These are phyloP conservation scores for Pseudogymnoascus pannorum DNA, from an alignment of 2,329 filamentous ascomycete genomes.

Conservation along the genomic window DNA sequence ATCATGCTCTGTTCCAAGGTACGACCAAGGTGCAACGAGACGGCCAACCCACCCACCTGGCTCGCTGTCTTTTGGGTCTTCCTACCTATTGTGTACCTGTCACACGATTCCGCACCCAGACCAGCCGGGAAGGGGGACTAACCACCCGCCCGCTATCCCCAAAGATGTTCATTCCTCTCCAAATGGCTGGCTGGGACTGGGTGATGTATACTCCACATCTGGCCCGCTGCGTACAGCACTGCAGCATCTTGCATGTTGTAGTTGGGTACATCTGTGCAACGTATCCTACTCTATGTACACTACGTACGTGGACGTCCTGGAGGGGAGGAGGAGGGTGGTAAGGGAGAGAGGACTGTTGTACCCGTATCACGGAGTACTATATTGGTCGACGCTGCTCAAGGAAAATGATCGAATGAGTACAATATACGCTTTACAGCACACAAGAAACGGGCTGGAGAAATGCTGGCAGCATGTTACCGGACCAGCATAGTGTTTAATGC, in stretches of 20 bases:
- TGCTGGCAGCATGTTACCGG: background rate
- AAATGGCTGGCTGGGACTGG: background rate
- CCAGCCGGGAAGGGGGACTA: constrained; percentile 3
- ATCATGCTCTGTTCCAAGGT: background rate
- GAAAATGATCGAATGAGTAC: background rate
- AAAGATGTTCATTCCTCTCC: background rate
- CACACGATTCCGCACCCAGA: constrained; percentile 1
- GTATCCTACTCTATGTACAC: background rate
- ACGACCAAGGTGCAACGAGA: too few species aligned
- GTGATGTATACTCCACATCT: background rate
- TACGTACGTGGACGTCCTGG: background rate
- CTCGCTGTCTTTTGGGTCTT: background rate
- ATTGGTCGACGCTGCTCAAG: background rate
- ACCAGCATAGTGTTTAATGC: background rate
- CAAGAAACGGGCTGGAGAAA: background rate
- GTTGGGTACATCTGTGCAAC: background rate
- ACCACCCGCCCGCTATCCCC: background rate
- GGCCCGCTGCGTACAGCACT: background rate
- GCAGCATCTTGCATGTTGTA: background rate
- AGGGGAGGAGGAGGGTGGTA: background rate
- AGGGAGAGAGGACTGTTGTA: background rate
- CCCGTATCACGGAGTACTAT: background rate
- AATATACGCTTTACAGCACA: background rate
- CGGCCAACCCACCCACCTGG: background rate
- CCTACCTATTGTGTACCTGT: background rate